Evolutionary conservation across 2,329 filamentous ascomycete species (phyloP).

Genomic region (Penicillium sp.): DNA sequence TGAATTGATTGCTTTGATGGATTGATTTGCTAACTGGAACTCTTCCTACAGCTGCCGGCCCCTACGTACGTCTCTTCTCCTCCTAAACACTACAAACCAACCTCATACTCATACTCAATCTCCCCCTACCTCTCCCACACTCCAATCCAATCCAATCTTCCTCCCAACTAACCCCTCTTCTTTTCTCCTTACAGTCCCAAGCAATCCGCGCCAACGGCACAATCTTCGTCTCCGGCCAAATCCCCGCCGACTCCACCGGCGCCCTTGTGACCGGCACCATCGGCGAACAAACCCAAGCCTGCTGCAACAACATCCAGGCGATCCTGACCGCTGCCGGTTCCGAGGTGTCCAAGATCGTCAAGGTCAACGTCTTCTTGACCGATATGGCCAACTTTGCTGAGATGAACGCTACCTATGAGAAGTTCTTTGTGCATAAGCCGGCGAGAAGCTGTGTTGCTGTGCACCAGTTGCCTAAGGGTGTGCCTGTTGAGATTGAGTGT

Average conservation of each 20-base stretch:
- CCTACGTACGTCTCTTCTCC: constrained; percentile 47
- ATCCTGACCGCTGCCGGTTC: constrained; percentile 84
- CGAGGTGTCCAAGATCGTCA: constrained; percentile 79
- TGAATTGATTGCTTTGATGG: background rate
- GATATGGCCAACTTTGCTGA: constrained; percentile 88
- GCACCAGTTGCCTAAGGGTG: constrained; percentile 66
- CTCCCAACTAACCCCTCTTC: background rate
- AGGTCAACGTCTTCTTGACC: constrained; percentile 83
- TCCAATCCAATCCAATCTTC: constrained; percentile 9
- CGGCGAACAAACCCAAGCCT: constrained; percentile 71
- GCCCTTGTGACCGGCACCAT: constrained; percentile 69
- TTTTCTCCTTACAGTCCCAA: constrained; percentile 49
- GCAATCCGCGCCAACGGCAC: constrained; percentile 72
- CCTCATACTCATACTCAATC: background rate
- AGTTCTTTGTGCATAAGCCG: constrained; percentile 71
- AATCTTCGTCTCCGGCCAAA: constrained; percentile 76
- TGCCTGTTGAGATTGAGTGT: constrained; percentile 70
- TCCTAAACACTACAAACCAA: constrained; percentile 11
- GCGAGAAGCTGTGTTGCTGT: constrained; percentile 69
- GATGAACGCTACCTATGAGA: constrained; percentile 76
- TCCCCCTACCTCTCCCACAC: background rate
- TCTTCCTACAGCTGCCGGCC: constrained; percentile 44
- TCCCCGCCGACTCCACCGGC: constrained; percentile 70
- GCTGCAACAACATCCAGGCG: constrained; percentile 80
- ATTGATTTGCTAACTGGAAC: constrained; percentile 18